Conservation (phyloP, 2,329 filamentous ascomycete genomes). For the Knoxdaviesia proteae region DNA sequence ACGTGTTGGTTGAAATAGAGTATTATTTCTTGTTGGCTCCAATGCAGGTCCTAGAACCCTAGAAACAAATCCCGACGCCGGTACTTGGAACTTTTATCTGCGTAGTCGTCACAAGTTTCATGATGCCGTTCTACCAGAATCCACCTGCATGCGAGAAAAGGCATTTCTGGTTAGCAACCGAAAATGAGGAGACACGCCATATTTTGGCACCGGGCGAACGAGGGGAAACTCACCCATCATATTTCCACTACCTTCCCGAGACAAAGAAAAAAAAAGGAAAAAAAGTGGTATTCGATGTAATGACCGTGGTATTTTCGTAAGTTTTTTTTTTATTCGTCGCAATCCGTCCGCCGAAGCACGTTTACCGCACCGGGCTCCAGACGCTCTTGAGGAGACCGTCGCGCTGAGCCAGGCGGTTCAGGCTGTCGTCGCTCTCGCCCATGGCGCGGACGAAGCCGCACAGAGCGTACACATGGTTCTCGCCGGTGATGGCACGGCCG, state of each 20-base stretch:
- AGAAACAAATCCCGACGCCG: too few relatives aligned
- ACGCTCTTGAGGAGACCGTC: constrained; percentile 95
- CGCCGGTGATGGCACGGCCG: constrained; percentile 78
- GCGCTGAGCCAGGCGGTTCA: constrained; percentile 89
- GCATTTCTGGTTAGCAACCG: too few relatives aligned
- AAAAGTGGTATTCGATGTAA: too few relatives aligned
- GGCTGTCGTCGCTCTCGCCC: constrained; percentile 90
- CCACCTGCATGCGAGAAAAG: too few relatives aligned
- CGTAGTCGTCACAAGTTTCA: too few relatives aligned
- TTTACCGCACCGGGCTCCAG: constrained; percentile 60
- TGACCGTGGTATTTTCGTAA: constrained; percentile 4
- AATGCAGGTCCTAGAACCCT: too few relatives aligned
- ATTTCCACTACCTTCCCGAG: neutral
- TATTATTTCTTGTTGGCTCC: too few relatives aligned
- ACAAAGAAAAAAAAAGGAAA: neutral
- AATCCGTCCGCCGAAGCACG: constrained; percentile 2
- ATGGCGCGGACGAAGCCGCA: constrained; percentile 95
- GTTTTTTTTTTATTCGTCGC: constrained; percentile 2
- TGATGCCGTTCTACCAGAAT: too few relatives aligned
- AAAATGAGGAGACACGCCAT: too few relatives aligned
- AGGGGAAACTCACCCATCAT: neutral
- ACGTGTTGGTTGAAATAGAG: too few relatives aligned
- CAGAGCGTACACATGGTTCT: constrained; percentile 94
- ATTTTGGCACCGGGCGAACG: too few relatives aligned
- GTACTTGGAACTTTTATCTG: too few relatives aligned